Evolutionary conservation across 306 rosid genomes (phyloP).

Genomic region (Ormosia semicastrata): DNA sequence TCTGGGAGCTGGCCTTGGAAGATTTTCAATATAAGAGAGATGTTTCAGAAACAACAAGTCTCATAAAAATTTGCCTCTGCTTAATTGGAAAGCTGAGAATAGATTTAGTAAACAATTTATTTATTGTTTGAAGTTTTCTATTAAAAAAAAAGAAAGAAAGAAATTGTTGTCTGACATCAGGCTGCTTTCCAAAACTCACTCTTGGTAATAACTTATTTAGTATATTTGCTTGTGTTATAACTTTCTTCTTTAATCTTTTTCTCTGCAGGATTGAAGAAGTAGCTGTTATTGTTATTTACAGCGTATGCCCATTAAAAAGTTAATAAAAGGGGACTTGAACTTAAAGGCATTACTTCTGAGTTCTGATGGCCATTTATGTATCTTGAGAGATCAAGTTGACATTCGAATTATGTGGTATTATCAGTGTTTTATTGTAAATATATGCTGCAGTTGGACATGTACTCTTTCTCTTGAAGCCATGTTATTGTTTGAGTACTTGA

Average conservation of each 20-base stretch:
- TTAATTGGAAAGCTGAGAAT: background rate
- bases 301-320: slow-evolving; percentile 10
- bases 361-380: slow-evolving; percentile 29
- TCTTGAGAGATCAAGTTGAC: slow-evolving; percentile 17
- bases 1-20: background rate
- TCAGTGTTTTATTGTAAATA: slow-evolving; percentile 11
- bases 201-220: background rate
- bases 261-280: slow-evolving; percentile 43
- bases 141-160: background rate
- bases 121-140: background rate
- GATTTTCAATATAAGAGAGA: background rate
- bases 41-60: slow-evolving; percentile 7
- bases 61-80: background rate
- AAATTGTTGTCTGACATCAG: background rate
- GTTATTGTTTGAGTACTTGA: slow-evolving; percentile 19
- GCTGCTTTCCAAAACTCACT: background rate
- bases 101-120: background rate
- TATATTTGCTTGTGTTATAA: slow-evolving; percentile 10
- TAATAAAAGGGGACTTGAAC: slow-evolving; percentile 23
- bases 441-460: slow-evolving; percentile 12
- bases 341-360: slow-evolving; percentile 17
- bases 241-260: slow-evolving; percentile 8
- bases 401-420: background rate
- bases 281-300: slow-evolving; percentile 27
- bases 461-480: background rate